These are phyloP conservation scores for Hippophae tibetana DNA, from an alignment of 306 rosid species.

Conservation along the genomic window DNA sequence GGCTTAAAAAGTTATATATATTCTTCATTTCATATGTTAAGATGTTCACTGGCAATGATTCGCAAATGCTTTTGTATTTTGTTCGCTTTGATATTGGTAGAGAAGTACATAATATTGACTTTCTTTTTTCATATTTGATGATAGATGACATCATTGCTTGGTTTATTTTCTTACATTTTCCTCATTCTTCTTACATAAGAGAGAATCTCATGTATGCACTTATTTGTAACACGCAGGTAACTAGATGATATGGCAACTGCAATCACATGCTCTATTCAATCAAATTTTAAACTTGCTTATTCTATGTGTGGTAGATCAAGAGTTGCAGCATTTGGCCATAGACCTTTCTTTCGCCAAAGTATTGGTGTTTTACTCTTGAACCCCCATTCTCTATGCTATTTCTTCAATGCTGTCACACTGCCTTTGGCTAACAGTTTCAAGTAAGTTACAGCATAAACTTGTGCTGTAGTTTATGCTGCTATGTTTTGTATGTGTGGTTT, in stretches of 20 bases:
- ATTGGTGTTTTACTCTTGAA: constrained; percentile 17
- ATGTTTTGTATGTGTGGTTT: too few species aligned
- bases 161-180: background rate
- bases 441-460: constrained; percentile 32
- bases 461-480: background rate
- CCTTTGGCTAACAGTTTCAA: constrained; percentile 30
- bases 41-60: too few species aligned
- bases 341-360: constrained; percentile 27
- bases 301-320: constrained; percentile 21
- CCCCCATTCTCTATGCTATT: constrained; percentile 21
- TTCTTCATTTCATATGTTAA: too few species aligned
- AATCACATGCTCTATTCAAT: constrained; percentile 18
- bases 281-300: constrained; percentile 23
- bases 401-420: constrained; percentile 31
- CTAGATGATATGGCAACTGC: constrained; percentile 28
- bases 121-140: background rate
- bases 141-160: background rate
- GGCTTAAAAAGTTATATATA: too few species aligned
- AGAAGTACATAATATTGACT: background rate
- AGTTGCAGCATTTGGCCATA: constrained; percentile 16
- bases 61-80: too few species aligned
- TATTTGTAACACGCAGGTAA: constrained; percentile 10
- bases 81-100: too few species aligned
- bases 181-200: background rate
- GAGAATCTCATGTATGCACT: background rate